Percentiles rank a stretch among this genome's conserved stretches.
These are phyloP conservation scores for Tetrapisispora namnaoensis DNA, from an alignment of 805 yeast species.

Conservation along the genomic window DNA sequence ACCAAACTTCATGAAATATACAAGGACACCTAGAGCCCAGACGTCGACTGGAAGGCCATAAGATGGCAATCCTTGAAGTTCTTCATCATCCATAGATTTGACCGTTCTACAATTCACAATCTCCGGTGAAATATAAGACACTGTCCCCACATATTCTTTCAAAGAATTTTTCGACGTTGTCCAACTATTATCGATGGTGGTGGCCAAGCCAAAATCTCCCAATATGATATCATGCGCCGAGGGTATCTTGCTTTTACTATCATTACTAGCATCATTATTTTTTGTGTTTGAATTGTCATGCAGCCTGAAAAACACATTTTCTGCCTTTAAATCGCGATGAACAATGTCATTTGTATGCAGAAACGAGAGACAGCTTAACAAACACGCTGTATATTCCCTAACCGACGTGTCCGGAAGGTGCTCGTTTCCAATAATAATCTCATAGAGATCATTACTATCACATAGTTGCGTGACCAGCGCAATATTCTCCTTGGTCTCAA, in stretches of 20 bases:
- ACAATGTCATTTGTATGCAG: constrained; percentile 51
- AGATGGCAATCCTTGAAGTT: constrained; percentile 17
- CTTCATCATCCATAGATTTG: constrained; percentile 11
- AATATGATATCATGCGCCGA: constrained; percentile 28
- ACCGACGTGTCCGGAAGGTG: constrained; percentile 37
- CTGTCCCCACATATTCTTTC: constrained; percentile 53
- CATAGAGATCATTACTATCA: constrained; percentile 58
- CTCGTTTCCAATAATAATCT: constrained; percentile 40
- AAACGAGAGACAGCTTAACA: constrained; percentile 47
- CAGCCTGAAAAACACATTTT: constrained; percentile 46
- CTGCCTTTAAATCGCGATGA: constrained; percentile 68
- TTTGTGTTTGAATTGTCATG: constrained; percentile 1
- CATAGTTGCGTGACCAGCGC: constrained; percentile 59
- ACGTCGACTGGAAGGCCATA: constrained; percentile 56
- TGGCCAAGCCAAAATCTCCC: constrained; percentile 51
- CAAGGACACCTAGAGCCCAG: constrained; percentile 69
- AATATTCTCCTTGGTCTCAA: constrained; percentile 51
- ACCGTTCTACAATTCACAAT: constrained; percentile 35
- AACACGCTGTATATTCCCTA: constrained; percentile 37
- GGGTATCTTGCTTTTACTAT: constrained; percentile 29
- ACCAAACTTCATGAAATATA: constrained; percentile 65
- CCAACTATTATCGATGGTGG: constrained; percentile 32
- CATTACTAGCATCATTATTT: constrained; percentile 8
- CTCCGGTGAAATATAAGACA: constrained; percentile 72
- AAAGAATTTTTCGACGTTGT: constrained; percentile 25